A percentile compares a stretch with the other conserved stretches of the same genome.
phyloP scores from a whole-genome alignment of 768 basidiomycete species.

The Kwoniella shandongensis region DNA sequence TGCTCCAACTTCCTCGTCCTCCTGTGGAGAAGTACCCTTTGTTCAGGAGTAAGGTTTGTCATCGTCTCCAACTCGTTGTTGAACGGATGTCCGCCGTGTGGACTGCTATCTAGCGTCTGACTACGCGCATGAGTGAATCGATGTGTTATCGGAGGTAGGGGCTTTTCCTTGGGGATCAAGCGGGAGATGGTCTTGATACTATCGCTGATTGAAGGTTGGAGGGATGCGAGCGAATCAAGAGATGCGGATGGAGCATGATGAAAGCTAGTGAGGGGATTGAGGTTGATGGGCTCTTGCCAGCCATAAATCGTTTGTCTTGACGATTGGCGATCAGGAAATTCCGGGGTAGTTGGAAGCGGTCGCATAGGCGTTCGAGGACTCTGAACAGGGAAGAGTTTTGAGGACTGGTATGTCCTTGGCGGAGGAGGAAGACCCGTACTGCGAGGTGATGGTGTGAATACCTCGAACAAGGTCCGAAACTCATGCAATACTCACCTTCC shows the following conservation, averaged over 20 bases:
- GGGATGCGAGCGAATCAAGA: constrained; percentile 31
- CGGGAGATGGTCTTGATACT: constrained; percentile 32
- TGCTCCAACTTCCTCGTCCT: constrained; percentile 38
- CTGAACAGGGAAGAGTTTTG: constrained; percentile 10
- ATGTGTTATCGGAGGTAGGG: background rate
- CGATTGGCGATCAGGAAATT: too few relatives aligned
- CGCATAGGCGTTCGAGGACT: background rate
- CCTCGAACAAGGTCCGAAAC: too few relatives aligned
- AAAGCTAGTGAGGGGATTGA: background rate
- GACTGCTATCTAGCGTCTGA: background rate
- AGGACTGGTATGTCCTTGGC: constrained; percentile 15
- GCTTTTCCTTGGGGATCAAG: constrained; percentile 1
- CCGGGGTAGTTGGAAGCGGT: too few relatives aligned
- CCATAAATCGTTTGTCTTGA: too few relatives aligned
- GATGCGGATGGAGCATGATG: constrained; percentile 11
- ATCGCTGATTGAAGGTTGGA: constrained; percentile 33
- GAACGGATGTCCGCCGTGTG: too few relatives aligned
- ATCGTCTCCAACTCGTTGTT: constrained; percentile 11
- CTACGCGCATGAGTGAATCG: too few relatives aligned
- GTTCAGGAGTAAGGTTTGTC: constrained; percentile 32
- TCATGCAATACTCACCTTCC: too few relatives aligned
- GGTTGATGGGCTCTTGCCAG: background rate
- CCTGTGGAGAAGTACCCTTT: constrained; percentile 26
- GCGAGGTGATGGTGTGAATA: background rate
- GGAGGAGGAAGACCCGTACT: constrained; percentile 23